Conservation (phyloP, 805 yeast genomes). For the Candida silvatica region DNA sequence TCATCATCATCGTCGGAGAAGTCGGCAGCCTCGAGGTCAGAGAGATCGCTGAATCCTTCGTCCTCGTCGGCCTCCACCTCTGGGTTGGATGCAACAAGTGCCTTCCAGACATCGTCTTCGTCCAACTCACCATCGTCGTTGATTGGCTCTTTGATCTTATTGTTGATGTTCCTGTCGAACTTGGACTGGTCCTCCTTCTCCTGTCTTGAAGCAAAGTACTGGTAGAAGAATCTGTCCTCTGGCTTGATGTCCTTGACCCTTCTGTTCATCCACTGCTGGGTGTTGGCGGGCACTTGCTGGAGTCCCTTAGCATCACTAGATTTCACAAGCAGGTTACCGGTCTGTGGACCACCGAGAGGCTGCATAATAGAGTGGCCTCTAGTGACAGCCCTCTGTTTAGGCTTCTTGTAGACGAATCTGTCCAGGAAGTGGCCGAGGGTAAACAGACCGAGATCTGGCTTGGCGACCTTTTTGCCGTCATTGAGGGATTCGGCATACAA, state of each 20-base stretch:
- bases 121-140: slow-evolving; percentile 34
- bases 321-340: slow-evolving; percentile 59
- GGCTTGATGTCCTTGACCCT: slow-evolving; percentile 63
- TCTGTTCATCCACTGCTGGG: slow-evolving; percentile 74
- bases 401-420: slow-evolving; percentile 89
- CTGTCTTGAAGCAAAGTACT: slow-evolving; percentile 66
- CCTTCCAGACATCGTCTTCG: slow-evolving; percentile 56
- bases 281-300: slow-evolving; percentile 58
- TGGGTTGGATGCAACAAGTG: slow-evolving; percentile 47
- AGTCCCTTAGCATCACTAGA: slow-evolving; percentile 10
- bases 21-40: slow-evolving; percentile 27
- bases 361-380: slow-evolving; percentile 96
- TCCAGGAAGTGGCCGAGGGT: slow-evolving; percentile 88
- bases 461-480: slow-evolving; percentile 27
- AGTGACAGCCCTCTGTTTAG: slow-evolving; percentile 65
- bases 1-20: slow-evolving; percentile 24
- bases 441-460: slow-evolving; percentile 88
- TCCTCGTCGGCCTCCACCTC: slow-evolving; percentile 41
- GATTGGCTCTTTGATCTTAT: slow-evolving; percentile 33
- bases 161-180: slow-evolving; percentile 36
- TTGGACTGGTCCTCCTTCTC: slow-evolving; percentile 27
- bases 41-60: slow-evolving; percentile 30
- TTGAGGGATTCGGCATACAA: slow-evolving; percentile 65
- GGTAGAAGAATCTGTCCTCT: slow-evolving; percentile 82
- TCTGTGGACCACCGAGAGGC: slow-evolving; percentile 83